These are phyloP conservation scores for Mycena epipterygia DNA, from an alignment of 768 basidiomycete species.

Conservation along the genomic window DNA sequence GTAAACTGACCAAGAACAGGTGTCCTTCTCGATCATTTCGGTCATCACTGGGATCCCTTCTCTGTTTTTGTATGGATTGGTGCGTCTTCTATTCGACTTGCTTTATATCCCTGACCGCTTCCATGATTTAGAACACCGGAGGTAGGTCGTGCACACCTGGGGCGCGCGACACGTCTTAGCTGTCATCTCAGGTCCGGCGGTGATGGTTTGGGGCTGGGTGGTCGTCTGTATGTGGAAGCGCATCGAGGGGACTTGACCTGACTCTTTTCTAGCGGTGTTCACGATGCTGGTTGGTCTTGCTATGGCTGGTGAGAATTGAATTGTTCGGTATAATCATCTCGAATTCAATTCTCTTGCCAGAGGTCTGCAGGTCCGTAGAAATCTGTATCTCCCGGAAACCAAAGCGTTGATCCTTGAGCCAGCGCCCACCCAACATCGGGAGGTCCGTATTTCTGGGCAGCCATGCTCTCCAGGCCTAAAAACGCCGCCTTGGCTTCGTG, in stretches of 20 bases:
- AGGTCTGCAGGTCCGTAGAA: constrained; percentile 60
- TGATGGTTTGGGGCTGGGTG: constrained; percentile 85
- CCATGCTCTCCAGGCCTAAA: constrained; percentile 72
- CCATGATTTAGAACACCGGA: constrained; percentile 70
- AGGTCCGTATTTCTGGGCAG: constrained; percentile 88
- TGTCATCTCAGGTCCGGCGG: constrained; percentile 64
- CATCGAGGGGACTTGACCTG: too few relatives aligned
- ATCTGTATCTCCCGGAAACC: background rate
- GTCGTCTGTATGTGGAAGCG: constrained; percentile 63
- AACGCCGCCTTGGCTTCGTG: constrained; percentile 78
- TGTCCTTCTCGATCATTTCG: constrained; percentile 83
- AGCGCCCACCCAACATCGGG: constrained; percentile 81
- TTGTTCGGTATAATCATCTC: background rate
- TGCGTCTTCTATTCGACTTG: constrained; percentile 46
- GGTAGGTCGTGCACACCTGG: background rate
- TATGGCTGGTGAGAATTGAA: constrained; percentile 72
- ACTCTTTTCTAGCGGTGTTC: constrained; percentile 62
- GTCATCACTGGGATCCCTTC: constrained; percentile 82
- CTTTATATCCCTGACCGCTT: background rate
- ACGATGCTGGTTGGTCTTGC: constrained; percentile 81
- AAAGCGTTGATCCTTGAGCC: constrained; percentile 25
- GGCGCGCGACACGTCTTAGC: background rate
- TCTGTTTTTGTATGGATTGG: constrained; percentile 77
- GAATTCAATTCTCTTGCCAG: constrained; percentile 39
- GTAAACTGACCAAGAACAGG: constrained; percentile 42